Evolutionary conservation across 768 basidiomycete species (phyloP).

Genomic region (Daedalea quercina): DNA sequence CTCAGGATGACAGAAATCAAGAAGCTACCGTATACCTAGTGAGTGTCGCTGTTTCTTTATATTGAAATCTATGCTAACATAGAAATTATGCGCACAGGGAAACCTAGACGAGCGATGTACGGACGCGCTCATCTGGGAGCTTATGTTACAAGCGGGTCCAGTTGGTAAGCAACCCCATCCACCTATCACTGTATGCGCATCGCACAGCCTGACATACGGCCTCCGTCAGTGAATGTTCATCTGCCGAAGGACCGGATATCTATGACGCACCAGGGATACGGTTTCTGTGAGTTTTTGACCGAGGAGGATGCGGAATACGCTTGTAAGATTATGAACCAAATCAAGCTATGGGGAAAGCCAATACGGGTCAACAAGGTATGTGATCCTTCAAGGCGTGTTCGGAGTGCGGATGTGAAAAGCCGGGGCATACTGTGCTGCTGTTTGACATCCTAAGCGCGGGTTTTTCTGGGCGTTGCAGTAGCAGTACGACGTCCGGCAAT

Average conservation of each 20-base stretch:
- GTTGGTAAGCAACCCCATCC: slow-evolving; percentile 60
- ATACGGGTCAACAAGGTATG: slow-evolving; percentile 97
- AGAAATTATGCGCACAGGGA: slow-evolving; percentile 72
- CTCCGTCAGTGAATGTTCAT: slow-evolving; percentile 81
- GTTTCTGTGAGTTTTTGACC: slow-evolving; percentile 98
- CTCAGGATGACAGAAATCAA: slow-evolving; percentile 52
- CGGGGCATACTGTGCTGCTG: too few relatives aligned
- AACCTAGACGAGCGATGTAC: slow-evolving; percentile 94
- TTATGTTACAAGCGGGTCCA: slow-evolving; percentile 99
- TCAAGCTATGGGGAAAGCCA: slow-evolving; percentile 98
- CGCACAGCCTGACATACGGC: neutral
- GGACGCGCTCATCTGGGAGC: slow-evolving; percentile 94
- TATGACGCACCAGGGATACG: slow-evolving; percentile 98
- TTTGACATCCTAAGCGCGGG: neutral
- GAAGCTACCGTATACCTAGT: slow-evolving; percentile 60
- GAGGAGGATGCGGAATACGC: slow-evolving; percentile 99
- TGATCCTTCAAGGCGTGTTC: slow-evolving; percentile 7
- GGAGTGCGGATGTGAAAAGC: too few relatives aligned
- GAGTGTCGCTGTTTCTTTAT: neutral
- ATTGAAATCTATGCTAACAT: too few relatives aligned
- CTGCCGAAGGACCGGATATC: slow-evolving; percentile 98
- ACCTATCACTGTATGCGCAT: neutral
- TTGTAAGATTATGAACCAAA: slow-evolving; percentile 99
- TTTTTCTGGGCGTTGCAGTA: neutral
- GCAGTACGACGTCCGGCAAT: too few relatives aligned